phyloP scores from a whole-genome alignment of 148 eudicot genomes.

The Arbutus unedo region DNA sequence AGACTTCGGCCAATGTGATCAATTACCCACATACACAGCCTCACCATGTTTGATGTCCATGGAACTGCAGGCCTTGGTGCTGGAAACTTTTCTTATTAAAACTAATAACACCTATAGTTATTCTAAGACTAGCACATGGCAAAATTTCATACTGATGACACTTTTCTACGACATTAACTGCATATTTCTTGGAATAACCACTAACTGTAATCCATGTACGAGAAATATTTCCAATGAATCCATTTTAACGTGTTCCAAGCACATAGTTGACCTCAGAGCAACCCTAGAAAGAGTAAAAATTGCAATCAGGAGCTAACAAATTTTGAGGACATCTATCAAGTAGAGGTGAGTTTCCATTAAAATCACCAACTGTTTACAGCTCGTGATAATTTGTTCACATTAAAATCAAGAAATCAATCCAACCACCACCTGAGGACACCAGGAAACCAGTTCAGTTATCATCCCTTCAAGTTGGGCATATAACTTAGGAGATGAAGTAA shows the following conservation, averaged over 20 bases:
- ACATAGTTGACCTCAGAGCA: not conserved
- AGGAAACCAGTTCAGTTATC: not conserved
- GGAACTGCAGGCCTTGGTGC: not conserved
- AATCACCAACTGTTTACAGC: not conserved
- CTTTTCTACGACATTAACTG: not conserved
- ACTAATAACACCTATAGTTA: not conserved
- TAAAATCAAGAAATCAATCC: not conserved
- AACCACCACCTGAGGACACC: not conserved
- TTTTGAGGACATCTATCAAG: not conserved
- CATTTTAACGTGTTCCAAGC: constrained; percentile 1
- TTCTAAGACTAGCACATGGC: not conserved
- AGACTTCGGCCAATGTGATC: not conserved
- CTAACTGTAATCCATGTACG: not conserved
- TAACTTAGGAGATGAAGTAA: not conserved
- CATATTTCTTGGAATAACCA: not conserved
- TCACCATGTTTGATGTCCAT: not conserved
- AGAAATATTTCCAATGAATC: not conserved
- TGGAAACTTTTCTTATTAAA: not conserved
- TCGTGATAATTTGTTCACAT: not conserved
- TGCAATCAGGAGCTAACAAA: not conserved
- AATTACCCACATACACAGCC: not conserved
- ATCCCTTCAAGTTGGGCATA: not conserved
- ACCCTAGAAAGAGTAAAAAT: not conserved
- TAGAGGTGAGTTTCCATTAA: not conserved
- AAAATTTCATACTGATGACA: not conserved